phyloP scores from a whole-genome alignment of 208 protist genomes.

The Wallacemonas sp. region DNA sequence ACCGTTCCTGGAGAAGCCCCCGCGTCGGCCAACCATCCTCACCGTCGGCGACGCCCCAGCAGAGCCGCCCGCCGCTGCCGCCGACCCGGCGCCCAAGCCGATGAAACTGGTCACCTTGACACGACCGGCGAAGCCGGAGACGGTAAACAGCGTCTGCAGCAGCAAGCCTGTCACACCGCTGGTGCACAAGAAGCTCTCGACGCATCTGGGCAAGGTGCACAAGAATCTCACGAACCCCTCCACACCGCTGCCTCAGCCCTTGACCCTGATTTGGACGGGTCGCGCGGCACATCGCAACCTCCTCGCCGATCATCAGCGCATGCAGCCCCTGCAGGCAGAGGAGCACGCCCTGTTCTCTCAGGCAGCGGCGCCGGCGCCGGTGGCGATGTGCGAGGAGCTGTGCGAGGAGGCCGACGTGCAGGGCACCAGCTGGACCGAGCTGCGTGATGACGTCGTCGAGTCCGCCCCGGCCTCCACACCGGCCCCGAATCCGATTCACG shows the following conservation, averaged over 20 bases:
- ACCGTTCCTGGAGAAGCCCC: conserved; percentile 19
- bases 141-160: not conserved
- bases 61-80: not conserved
- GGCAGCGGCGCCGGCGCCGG: not conserved
- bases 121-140: not conserved
- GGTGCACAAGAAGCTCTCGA: conserved; percentile 15
- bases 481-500: not conserved
- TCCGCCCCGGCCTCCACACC: not conserved
- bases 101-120: not conserved
- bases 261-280: conserved; percentile 11
- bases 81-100: not conserved
- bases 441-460: not conserved
- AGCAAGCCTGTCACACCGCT: conserved; percentile 3
- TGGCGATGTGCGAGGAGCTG: not conserved
- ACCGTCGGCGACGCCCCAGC: not conserved
- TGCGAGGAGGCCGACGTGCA: not conserved
- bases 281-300: conserved; percentile 6
- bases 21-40: not conserved
- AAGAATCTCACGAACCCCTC: not conserved
- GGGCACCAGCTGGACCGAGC: not conserved
- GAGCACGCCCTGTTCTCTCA: conserved; percentile 5
- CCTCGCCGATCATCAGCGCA: not conserved
- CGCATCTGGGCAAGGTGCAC: conserved; percentile 2
- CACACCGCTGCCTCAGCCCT: not conserved
- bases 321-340: conserved; percentile 5